Conservation (phyloP, 2,329 filamentous ascomycete genomes). For the Graphiopsis chlorocephala region DNA sequence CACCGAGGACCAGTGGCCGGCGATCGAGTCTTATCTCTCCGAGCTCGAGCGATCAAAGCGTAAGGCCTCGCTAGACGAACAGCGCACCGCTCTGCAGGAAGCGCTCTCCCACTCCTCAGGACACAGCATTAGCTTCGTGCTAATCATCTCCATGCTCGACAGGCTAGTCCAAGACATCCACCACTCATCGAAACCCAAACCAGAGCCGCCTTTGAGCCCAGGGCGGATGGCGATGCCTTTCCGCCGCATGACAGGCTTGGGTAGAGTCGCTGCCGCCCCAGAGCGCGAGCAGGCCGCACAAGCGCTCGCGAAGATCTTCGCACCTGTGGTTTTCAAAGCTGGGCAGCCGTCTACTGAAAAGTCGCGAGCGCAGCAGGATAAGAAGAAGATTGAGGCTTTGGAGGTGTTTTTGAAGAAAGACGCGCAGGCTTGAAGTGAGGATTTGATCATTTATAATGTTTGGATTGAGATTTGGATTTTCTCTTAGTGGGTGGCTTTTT, state of each 20-base stretch:
- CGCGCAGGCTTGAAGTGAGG: conserved; percentile 9
- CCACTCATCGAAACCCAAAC: conserved; percentile 21
- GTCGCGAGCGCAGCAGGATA: conserved; percentile 60
- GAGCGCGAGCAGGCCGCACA: conserved; percentile 55
- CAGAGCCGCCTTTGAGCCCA: conserved; percentile 32
- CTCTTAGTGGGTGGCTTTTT: neutral
- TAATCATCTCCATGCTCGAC: conserved; percentile 74
- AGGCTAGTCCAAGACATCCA: conserved; percentile 57
- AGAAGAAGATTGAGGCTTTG: conserved; percentile 63
- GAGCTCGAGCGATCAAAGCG: conserved; percentile 48
- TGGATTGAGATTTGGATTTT: neutral
- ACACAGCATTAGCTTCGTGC: conserved; percentile 86
- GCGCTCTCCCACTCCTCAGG: conserved; percentile 68
- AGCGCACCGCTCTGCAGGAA: conserved; percentile 66
- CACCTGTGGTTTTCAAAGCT: conserved; percentile 59
- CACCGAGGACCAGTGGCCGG: conserved; percentile 65
- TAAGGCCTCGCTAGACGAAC: conserved; percentile 51
- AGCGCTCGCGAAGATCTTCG: conserved; percentile 67
- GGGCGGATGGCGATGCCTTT: conserved; percentile 33
- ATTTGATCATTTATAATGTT: neutral
- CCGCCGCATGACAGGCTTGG: conserved; percentile 36
- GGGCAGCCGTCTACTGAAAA: conserved; percentile 48
- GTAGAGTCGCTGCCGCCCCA: conserved; percentile 51
- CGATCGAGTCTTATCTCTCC: conserved; percentile 59
- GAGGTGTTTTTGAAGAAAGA: conserved; percentile 63